Evolutionary conservation across 306 rosid species (phyloP), one percentile per base, ranked within the genome.

Genomic region (Phaseolus lunatus): DNA sequence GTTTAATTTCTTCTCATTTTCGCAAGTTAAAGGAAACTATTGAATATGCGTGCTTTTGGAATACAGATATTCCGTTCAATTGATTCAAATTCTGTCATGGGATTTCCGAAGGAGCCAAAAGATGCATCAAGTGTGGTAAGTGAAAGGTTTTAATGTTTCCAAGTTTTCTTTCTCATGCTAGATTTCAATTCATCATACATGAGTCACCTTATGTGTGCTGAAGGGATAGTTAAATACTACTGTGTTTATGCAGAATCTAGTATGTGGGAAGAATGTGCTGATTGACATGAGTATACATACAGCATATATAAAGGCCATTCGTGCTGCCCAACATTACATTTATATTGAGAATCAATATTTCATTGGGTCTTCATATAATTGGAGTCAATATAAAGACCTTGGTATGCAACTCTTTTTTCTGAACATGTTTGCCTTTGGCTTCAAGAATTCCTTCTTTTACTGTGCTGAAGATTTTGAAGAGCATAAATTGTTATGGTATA

Each of bases 231-330:
- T 89, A 31, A 84, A 58, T 58, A 66, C 83, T 12, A 16, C 67
- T 63, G 72, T 85, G 45, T 72, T 83, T 22, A 71, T 67, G 72
- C 96, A 95, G 99, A 92, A 90, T 82, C 84, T 95, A 8, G 89
- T 92, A 72, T 92, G 97, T 67, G 97, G 99, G 77, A 95, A 95
- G 85, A 95, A 95, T 86, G 86, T 95, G 85, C 82, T 95, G 85
- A 95, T 95, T 26, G 99, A 95, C 90, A 95, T 95, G 99, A 95
- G 99, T 87, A 95, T 95, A 86, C 99, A 95, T 52, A 84, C 96
- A 23, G 99, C 99, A 48, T 92, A 95, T 41, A 94, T 95, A 76
- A 90, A 89, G 88, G 97, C 99, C 57, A 95, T 95, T 68, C 97
- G 99, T 44, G 83, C 97, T 77, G 99, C 99, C 23, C 99, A 95